These are phyloP conservation scores for Penicillium sclerotiorum DNA, from an alignment of 2,329 filamentous ascomycete species.

Conservation along the genomic window DNA sequence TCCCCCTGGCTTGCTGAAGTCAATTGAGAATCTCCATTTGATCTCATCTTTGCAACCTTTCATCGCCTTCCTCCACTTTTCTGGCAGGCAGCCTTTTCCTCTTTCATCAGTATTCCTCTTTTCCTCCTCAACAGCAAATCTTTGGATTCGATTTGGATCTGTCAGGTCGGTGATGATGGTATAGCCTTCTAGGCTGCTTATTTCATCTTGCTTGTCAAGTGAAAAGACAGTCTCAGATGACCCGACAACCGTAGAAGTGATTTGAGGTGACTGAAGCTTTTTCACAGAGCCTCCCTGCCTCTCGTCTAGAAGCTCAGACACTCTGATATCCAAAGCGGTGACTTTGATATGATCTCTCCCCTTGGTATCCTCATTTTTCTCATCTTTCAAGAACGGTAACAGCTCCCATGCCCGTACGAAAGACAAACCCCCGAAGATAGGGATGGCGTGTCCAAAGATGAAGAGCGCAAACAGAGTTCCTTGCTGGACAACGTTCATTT, in stretches of 20 bases:
- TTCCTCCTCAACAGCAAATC: not conserved
- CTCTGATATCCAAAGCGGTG: not conserved
- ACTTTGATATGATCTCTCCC: too few relatives aligned
- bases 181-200: not conserved
- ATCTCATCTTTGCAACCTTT: not conserved
- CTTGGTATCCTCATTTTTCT: not conserved
- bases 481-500: constrained; percentile 69
- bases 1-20: constrained; percentile 43
- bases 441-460: constrained; percentile 66
- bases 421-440: constrained; percentile 50
- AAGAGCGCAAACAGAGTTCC: constrained; percentile 65
- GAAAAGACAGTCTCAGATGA: not conserved
- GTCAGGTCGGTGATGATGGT: not conserved
- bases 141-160: not conserved
- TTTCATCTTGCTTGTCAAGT: not conserved
- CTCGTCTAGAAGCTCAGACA: not conserved
- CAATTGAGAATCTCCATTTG: constrained; percentile 9
- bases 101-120: not conserved
- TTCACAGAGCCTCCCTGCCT: not conserved
- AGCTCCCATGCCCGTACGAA: constrained; percentile 5
- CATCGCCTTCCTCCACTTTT: constrained; percentile 1
- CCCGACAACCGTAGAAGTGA: not conserved
- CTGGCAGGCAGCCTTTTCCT: not conserved
- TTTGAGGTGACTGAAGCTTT: not conserved
- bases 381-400: not conserved